Evolutionary conservation across 768 basidiomycete genomes (phyloP).

Genomic region (Paxillus ammoniavirescens): DNA sequence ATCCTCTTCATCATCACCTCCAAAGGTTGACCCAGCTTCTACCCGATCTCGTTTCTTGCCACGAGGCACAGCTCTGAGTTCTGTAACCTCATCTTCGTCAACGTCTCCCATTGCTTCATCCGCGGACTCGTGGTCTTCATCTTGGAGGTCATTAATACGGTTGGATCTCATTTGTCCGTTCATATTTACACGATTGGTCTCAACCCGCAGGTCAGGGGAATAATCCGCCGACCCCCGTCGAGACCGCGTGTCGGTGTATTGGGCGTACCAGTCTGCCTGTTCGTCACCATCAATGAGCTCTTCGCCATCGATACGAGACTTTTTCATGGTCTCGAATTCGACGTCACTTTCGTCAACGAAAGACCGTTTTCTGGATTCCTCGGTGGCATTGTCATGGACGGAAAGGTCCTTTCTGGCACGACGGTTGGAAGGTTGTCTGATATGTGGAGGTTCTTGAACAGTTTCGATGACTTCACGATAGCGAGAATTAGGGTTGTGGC

Average conservation of each 20-base stretch:
- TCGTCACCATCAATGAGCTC: constrained; percentile 49
- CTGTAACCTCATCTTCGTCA: constrained; percentile 42
- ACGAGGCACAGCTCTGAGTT: constrained; percentile 34
- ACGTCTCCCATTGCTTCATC: constrained; percentile 36
- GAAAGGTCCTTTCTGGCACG: constrained; percentile 31
- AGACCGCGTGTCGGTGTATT: constrained; percentile 12
- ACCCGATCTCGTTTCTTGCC: constrained; percentile 78
- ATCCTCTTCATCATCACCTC: constrained; percentile 50
- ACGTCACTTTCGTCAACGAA: constrained; percentile 44
- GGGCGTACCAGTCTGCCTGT: constrained; percentile 42
- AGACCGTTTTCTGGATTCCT: constrained; percentile 42
- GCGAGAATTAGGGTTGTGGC: constrained; percentile 35
- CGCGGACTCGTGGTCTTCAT: constrained; percentile 43
- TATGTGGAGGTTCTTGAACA: constrained; percentile 7
- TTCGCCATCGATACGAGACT: constrained; percentile 50
- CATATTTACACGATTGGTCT: constrained; percentile 37
- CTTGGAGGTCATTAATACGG: constrained; percentile 40
- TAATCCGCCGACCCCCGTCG: constrained; percentile 55
- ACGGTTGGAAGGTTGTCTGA: constrained; percentile 20
- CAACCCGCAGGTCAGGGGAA: constrained; percentile 42
- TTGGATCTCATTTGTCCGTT: constrained; percentile 43
- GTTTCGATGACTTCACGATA: constrained; percentile 5
- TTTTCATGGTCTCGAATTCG: constrained; percentile 46
- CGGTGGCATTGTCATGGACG: constrained; percentile 18
- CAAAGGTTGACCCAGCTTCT: constrained; percentile 71